Evolutionary conservation across 768 basidiomycete genomes (phyloP).

Genomic region (Trametes punicea): DNA sequence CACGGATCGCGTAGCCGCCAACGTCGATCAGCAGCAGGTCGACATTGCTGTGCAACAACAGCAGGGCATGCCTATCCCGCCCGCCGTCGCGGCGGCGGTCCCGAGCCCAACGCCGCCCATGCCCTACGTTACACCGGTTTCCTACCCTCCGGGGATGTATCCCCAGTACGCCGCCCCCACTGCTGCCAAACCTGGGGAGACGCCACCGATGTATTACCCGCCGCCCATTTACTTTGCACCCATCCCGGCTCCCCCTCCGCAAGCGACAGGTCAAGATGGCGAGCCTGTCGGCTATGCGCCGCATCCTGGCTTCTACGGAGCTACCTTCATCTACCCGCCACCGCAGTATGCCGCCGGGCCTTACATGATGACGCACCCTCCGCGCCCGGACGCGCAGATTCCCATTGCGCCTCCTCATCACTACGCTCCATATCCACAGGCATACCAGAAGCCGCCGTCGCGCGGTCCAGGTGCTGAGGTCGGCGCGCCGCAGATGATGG

Average conservation of each 20-base stretch:
- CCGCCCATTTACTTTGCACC: constrained; percentile 42
- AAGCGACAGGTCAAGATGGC: constrained; percentile 41
- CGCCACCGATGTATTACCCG: constrained; percentile 50
- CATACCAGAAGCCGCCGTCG: constrained; percentile 40
- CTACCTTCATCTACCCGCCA: constrained; percentile 43
- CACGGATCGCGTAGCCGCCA: constrained; percentile 54
- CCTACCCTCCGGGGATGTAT: constrained; percentile 54
- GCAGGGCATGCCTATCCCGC: constrained; percentile 37
- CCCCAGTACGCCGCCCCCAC: constrained; percentile 46
- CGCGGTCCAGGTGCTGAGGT: constrained; percentile 25
- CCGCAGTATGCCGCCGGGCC: constrained; percentile 36
- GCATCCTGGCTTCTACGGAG: constrained; percentile 43
- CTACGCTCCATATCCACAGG: constrained; percentile 38
- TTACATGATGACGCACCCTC: constrained; percentile 41
- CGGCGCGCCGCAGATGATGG: constrained; percentile 20
- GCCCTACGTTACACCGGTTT: constrained; percentile 50
- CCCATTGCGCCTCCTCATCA: constrained; percentile 22
- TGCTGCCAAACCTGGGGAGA: constrained; percentile 49
- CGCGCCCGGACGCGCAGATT: constrained; percentile 18
- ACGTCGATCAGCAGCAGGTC: constrained; percentile 38
- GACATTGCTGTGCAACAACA: constrained; percentile 42
- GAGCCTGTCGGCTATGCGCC: constrained; percentile 39
- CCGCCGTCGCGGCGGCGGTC: constrained; percentile 40
- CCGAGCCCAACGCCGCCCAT: constrained; percentile 43
- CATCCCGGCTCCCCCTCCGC: constrained; percentile 37